These are phyloP conservation scores for Geotrichum histeridarum DNA, from an alignment of 1,139 yeast genomes.

Conservation along the genomic window DNA sequence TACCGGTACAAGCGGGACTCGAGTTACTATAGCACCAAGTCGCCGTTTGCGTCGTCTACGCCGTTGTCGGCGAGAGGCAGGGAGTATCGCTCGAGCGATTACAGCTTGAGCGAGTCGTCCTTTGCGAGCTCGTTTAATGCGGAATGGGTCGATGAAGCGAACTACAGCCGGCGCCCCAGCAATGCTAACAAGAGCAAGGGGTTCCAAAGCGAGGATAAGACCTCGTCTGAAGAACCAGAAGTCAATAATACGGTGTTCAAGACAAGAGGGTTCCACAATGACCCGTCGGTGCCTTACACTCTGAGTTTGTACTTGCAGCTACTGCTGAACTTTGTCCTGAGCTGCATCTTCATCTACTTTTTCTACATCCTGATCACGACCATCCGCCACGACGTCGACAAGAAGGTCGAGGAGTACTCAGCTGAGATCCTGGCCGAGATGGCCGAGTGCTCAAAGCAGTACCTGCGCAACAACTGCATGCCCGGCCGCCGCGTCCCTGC, in stretches of 20 bases:
- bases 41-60: neutral
- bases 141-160: conserved; percentile 7
- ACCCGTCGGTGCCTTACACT: conserved; percentile 61
- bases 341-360: conserved; percentile 51
- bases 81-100: neutral
- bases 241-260: neutral
- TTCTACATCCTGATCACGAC: conserved; percentile 54
- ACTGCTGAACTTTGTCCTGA: conserved; percentile 55
- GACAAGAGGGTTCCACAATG: conserved; percentile 10
- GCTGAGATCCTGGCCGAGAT: conserved; percentile 61
- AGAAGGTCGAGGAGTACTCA: conserved; percentile 60
- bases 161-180: neutral
- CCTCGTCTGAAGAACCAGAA: neutral
- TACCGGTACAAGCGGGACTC: neutral
- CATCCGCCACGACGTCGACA: conserved; percentile 64
- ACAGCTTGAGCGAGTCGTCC: neutral
- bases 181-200: neutral
- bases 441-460: conserved; percentile 64
- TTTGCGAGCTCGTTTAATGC: neutral
- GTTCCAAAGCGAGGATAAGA: neutral
- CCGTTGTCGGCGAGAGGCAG: neutral
- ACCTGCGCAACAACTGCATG: conserved; percentile 64
- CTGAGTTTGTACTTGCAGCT: conserved; percentile 70
- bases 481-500: conserved; percentile 58
- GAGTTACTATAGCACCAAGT: neutral